Base-by-base conservation (phyloP, 2,329 filamentous ascomycete species). In the Pseudogymnoascus sp. region DNA sequence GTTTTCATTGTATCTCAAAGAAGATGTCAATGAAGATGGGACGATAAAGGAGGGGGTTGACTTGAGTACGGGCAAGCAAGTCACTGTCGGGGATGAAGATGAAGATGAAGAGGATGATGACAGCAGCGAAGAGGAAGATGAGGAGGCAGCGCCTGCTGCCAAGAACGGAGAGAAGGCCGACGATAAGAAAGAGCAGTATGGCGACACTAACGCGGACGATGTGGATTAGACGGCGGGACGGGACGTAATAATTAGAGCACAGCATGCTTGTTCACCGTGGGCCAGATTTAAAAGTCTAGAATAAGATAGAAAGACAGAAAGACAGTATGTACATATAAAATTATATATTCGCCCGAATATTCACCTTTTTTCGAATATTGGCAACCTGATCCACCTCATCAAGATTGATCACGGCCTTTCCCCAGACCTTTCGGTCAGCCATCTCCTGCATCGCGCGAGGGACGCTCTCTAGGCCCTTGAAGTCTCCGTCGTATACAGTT, bases 1-100 rank as follows among this genome's bases (percentile, higher is more conserved):
- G 4, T 93, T 97, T 72, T 88, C 86, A 16, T 78, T 97, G 3
- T 80, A 94, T 63, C 81, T 87, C 7, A 85, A 83, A 61, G 85
- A 89, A 54, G 79, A 88, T 64, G 75, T 86, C 34, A 79, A 83
- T 65, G 81, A 84, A 63, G 78, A 85, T 58, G 83, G 82, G 1
- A 77, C 76, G 1, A 69, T 85, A 7, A 84, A 82, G 62, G 65
- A 66, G 8, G 70, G 70, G 20, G 67, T 70, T 6, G 67, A 69
- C 60, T 69, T 65, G 34, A 12, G 6, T 28, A n/a, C 5, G 2
- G 70, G 69, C 1, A 68, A 68, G 43, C 70, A 62, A 12, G 43
- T 57, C 28, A 64, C 16, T 16, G 34, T 11, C 30, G 57, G 20
- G 5, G 61, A 61, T n/a, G 61, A 62, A 34, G 61, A 61, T n/a